Evolutionary conservation across 2,329 filamentous ascomycete genomes (phyloP).

Genomic region (Ophiostoma australiae): DNA sequence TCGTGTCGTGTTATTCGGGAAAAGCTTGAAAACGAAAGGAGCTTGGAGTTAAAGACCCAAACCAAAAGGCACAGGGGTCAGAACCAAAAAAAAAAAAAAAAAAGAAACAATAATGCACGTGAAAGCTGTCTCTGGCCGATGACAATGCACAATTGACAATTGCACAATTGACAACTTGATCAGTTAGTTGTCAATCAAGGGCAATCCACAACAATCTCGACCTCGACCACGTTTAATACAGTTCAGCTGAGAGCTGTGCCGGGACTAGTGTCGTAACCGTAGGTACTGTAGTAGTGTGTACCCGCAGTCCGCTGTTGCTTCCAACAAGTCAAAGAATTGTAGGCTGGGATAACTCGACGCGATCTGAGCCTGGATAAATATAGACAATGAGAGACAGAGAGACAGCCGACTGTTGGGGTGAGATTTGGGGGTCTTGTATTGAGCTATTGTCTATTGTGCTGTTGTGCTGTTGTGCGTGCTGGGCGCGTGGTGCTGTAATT

Average conservation of each 20-base stretch:
- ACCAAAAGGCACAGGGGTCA: too few species aligned
- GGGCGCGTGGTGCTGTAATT: constrained; percentile 1
- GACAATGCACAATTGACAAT: neutral
- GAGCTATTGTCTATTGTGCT: neutral
- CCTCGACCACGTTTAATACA: neutral
- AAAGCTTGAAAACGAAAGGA: neutral
- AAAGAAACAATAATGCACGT: neutral
- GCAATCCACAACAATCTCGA: neutral
- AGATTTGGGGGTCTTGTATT: neutral
- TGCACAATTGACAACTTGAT: neutral
- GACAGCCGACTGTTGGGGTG: neutral
- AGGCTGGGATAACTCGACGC: neutral
- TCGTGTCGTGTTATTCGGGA: neutral
- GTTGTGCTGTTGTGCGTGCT: neutral
- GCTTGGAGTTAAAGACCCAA: neutral
- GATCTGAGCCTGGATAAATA: neutral
- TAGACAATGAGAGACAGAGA: neutral
- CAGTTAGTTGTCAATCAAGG: neutral
- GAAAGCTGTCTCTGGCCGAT: neutral
- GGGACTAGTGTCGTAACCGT: neutral
- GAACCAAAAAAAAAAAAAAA: too few species aligned
- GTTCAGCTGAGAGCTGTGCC: constrained; percentile 1
- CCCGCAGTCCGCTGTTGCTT: neutral
- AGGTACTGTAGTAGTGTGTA: neutral
- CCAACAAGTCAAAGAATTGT: neutral